Percentiles rank a stretch among this genome's conserved stretches.
Evolutionary conservation across 106 monocot species (phyloP).

Genomic region (Posidonia australis): DNA sequence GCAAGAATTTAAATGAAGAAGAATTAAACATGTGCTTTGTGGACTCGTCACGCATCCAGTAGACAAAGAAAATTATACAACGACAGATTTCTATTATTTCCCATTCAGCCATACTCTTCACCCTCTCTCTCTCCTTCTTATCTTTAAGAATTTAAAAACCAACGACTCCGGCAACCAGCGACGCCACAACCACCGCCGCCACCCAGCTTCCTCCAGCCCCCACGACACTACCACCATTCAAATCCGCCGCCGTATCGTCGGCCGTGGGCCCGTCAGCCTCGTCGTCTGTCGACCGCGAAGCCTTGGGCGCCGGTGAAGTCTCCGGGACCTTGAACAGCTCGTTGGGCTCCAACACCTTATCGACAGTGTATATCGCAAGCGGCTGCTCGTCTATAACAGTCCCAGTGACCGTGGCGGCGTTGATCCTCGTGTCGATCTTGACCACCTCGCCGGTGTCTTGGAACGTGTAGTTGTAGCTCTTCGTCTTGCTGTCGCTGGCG

Average conservation of each 20-base stretch:
- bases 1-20: too few relatives aligned
- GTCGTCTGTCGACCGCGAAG: slow-evolving; percentile 10
- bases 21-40: too few relatives aligned
- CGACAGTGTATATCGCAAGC: slow-evolving; percentile 38
- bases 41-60: too few relatives aligned
- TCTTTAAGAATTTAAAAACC: not conserved
- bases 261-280: not conserved
- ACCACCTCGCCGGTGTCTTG: slow-evolving; percentile 48
- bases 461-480: slow-evolving; percentile 49
- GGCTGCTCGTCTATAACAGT: slow-evolving; percentile 55
- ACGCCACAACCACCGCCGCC: not conserved
- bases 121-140: not conserved
- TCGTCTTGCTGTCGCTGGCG: slow-evolving; percentile 41
- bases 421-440: slow-evolving; percentile 24
- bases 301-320: slow-evolving; percentile 21
- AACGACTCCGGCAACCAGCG: slow-evolving; percentile 1
- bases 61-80: too few relatives aligned
- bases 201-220: not conserved
- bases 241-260: slow-evolving; percentile 14
- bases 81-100: too few relatives aligned
- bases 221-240: not conserved
- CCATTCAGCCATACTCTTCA: too few relatives aligned
- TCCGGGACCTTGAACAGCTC: slow-evolving; percentile 47
- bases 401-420: slow-evolving; percentile 23
- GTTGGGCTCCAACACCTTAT: slow-evolving; percentile 40